A percentile compares a stretch with the other conserved stretches of the same genome.
These are phyloP conservation scores for Macrotyloma uniflorum DNA, from an alignment of 306 rosid species.

Conservation along the genomic window DNA sequence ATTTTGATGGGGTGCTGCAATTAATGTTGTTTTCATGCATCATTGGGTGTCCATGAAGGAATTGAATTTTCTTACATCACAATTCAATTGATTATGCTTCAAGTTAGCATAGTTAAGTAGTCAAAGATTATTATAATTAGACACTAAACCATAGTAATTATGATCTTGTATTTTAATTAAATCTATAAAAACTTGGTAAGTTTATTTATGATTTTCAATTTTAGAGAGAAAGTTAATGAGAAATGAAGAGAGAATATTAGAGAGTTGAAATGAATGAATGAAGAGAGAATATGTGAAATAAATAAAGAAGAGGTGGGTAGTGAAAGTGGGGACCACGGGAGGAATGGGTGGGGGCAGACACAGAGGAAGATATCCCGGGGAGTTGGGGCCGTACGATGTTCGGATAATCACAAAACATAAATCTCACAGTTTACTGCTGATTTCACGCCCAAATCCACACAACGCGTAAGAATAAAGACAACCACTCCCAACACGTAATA, in stretches of 20 bases:
- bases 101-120: not conserved
- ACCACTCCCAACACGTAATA: not conserved
- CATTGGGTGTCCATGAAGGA: not conserved
- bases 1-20: not conserved
- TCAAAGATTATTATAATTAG: not conserved
- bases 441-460: slow-evolving; percentile 43
- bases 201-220: too few species aligned
- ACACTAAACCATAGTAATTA: not conserved
- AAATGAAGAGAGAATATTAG: not conserved
- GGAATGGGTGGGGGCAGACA: not conserved
- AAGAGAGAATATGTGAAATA: not conserved
- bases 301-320: not conserved
- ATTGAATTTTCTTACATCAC: not conserved
- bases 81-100: slow-evolving; percentile 2
- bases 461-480: slow-evolving; percentile 46
- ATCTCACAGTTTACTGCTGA: slow-evolving; percentile 58
- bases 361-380: slow-evolving; percentile 1
- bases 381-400: slow-evolving; percentile 41
- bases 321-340: slow-evolving; percentile 34
- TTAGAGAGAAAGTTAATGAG: not conserved
- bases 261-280: not conserved
- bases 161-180: not conserved
- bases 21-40: not conserved
- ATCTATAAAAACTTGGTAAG: too few species aligned
- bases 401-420: slow-evolving; percentile 31